Base-by-base conservation (phyloP, 352 stramenopile genomes). In the Phytophthora hibernalis region DNA sequence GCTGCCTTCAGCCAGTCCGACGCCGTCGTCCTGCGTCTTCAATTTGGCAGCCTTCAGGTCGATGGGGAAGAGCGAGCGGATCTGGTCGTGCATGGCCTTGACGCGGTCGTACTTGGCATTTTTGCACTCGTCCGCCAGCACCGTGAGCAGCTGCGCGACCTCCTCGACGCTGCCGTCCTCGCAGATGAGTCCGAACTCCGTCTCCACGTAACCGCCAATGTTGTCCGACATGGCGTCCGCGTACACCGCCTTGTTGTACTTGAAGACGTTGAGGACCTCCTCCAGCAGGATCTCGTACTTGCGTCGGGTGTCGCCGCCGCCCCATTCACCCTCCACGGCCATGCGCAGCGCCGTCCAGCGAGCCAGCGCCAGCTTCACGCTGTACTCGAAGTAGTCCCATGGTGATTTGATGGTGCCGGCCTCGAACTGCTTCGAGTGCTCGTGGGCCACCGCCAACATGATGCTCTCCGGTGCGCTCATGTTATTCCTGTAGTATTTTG, bases 331-430 rank as follows among this genome's bases (percentile, higher is more conserved):
- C 53, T 93, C 87, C 18, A 95, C 74, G 33, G 87, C 87, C 82
- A 95, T 93, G 52, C 87, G 85, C 67, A 95, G 70, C 65, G 87
- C 87, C 35, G 87, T 95, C 87, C 87, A 95, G 20, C 87, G 85
- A 7, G 83, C 74, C 53, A 95, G 52, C 65, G 78, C 78, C 55
- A 95, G 65, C 75, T 93, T 95, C 16, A 91, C 83, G 54, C 80
- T 79, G 65, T 93, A 92, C 70, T 93, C 86, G 57, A 95, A 95
- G 61, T 90, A 90, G 44, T 92, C 84, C 86, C 86, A 95, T 68
- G 76, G 86, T 12, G 72, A 87, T 68, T 90, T 89, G 62, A 89
- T 83, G n/a, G 77, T 77, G 50, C 77, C 76, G 26, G 55, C 75
- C 37, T 57, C 50, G 58, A 87, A 90, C 44, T 76, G 56, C 58